These are phyloP conservation scores for Kluyveromyces aestuarii DNA, from an alignment of 805 yeast genomes.

Conservation along the genomic window DNA sequence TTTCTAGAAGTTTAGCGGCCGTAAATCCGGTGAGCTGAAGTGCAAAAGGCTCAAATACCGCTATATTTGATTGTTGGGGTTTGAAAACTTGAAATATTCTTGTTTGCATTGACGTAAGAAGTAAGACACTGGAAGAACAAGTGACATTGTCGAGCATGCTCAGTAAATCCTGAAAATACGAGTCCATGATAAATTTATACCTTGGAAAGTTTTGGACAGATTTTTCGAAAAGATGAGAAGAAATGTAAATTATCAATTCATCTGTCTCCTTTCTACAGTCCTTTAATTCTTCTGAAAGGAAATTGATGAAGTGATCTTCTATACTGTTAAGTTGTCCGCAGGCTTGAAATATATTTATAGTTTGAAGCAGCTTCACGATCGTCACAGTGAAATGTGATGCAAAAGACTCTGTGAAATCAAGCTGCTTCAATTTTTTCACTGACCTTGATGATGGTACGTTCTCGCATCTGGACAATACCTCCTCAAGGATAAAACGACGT, in stretches of 20 bases:
- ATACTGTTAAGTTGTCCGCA: not conserved
- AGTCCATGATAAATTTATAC: constrained; percentile 37
- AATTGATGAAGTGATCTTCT: constrained; percentile 1
- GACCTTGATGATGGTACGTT: constrained; percentile 39
- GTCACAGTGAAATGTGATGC: constrained; percentile 24
- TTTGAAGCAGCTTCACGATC: constrained; percentile 19
- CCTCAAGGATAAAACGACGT: constrained; percentile 50
- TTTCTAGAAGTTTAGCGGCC: constrained; percentile 40
- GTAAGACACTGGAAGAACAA: constrained; percentile 50
- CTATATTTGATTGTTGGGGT: constrained; percentile 30
- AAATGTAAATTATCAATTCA: constrained; percentile 16
- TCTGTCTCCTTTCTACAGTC: constrained; percentile 4
- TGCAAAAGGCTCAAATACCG: constrained; percentile 39
- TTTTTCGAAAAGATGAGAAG: constrained; percentile 15
- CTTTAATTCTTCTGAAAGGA: constrained; percentile 3
- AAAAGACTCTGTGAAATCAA: constrained; percentile 6
- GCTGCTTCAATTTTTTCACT: constrained; percentile 15
- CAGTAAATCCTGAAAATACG: constrained; percentile 48
- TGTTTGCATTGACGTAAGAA: constrained; percentile 39
- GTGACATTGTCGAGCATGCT: constrained; percentile 43
- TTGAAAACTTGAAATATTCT: constrained; percentile 34
- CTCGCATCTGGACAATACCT: constrained; percentile 44
- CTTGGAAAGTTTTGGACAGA: constrained; percentile 22
- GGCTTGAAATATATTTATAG: constrained; percentile 12
- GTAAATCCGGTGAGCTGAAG: constrained; percentile 55